phyloP scores from a whole-genome alignment of 2,329 filamentous ascomycete genomes.

The Amphichorda felina region DNA sequence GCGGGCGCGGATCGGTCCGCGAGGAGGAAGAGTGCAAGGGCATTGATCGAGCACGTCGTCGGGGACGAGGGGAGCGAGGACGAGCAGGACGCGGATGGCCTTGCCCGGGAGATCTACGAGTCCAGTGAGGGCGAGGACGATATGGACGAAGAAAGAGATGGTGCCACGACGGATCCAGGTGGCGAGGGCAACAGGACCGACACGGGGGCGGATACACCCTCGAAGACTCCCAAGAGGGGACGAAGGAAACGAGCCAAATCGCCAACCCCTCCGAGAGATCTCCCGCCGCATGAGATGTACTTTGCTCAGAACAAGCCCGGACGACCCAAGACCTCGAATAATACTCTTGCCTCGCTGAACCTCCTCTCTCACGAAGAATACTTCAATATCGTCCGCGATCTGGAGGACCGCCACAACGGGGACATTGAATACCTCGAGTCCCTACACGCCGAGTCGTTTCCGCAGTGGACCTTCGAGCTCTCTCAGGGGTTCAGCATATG shows the following conservation, averaged over 20 bases:
- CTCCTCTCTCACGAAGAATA: slow-evolving; percentile 89
- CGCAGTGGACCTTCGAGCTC: slow-evolving; percentile 89
- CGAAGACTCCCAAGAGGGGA: slow-evolving; percentile 24
- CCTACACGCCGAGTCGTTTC: slow-evolving; percentile 70
- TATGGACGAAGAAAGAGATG: slow-evolving; percentile 17
- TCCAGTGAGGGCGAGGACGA: slow-evolving; percentile 39
- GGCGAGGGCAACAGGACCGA: slow-evolving; percentile 10
- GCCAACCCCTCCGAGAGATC: slow-evolving; percentile 67
- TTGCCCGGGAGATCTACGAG: slow-evolving; percentile 58
- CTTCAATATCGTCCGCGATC: slow-evolving; percentile 52
- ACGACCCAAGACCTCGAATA: slow-evolving; percentile 72
- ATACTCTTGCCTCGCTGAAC: slow-evolving; percentile 62
- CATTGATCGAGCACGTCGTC: slow-evolving; percentile 61
- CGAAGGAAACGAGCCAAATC: slow-evolving; percentile 35
- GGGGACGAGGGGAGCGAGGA: slow-evolving; percentile 53
- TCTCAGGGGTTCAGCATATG: slow-evolving; percentile 79
- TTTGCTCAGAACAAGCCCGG: slow-evolving; percentile 87
- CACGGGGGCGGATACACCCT: slow-evolving; percentile 26
- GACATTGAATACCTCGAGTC: slow-evolving; percentile 62
- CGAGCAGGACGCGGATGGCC: slow-evolving; percentile 55
- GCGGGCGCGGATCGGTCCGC: slow-evolving; percentile 72
- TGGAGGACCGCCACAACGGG: slow-evolving; percentile 54
- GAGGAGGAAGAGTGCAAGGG: slow-evolving; percentile 69
- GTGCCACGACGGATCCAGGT: slow-evolving; percentile 7
- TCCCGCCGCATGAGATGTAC: slow-evolving; percentile 83